Conservation (phyloP, 2,329 filamentous ascomycete genomes). For the Arthrobotrys iridis region DNA sequence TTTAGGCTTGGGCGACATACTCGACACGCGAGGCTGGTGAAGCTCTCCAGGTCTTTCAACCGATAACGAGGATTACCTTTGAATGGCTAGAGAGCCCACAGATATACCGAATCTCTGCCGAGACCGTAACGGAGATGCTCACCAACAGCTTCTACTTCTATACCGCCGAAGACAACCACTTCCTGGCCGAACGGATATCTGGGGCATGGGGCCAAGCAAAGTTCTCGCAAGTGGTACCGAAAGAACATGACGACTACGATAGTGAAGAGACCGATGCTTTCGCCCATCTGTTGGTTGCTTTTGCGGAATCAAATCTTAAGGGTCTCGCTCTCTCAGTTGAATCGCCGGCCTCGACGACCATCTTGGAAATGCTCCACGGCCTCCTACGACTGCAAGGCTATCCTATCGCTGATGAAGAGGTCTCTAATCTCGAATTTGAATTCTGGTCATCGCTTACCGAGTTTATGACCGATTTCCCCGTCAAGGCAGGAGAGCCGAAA, state of each 20-base stretch:
- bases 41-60: conserved; percentile 48
- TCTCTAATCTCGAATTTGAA: conserved; percentile 78
- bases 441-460: conserved; percentile 84
- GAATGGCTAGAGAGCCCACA: conserved; percentile 69
- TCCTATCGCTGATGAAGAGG: conserved; percentile 76
- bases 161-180: conserved; percentile 68
- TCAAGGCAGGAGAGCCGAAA: conserved; percentile 64
- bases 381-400: conserved; percentile 74
- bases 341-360: conserved; percentile 65
- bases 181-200: conserved; percentile 70
- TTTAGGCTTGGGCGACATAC: conserved; percentile 77
- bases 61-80: conserved; percentile 47
- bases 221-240: conserved; percentile 68
- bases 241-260: conserved; percentile 69
- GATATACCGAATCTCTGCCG: conserved; percentile 63
- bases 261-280: conserved; percentile 70
- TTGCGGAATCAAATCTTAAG: conserved; percentile 73
- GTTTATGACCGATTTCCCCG: conserved; percentile 70
- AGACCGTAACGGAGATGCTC: conserved; percentile 68
- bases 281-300: conserved; percentile 73
- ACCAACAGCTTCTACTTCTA: conserved; percentile 74
- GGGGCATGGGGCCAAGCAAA: conserved; percentile 70
- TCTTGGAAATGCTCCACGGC: conserved; percentile 71
- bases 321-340: conserved; percentile 68
- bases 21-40: conserved; percentile 62